Evolutionary conservation across 306 rosid species (phyloP).

Genomic region (Albizia julibrissin): DNA sequence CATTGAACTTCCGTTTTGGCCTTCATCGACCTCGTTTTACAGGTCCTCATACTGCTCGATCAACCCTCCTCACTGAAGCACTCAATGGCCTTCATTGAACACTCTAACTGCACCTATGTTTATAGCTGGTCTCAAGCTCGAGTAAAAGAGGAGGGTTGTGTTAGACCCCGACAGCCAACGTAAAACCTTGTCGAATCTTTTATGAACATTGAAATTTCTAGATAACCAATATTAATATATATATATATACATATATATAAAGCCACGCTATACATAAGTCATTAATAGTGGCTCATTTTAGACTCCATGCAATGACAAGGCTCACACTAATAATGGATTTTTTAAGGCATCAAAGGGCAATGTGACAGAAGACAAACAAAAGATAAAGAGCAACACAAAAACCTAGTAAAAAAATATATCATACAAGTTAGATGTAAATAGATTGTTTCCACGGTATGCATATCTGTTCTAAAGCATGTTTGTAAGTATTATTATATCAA

Average conservation of each 20-base stretch:
- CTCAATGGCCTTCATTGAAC: too few relatives aligned
- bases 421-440: background rate
- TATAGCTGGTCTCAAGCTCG: too few relatives aligned
- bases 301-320: background rate
- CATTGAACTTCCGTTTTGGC: too few relatives aligned
- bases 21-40: too few relatives aligned
- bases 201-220: constrained; percentile 1
- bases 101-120: too few relatives aligned
- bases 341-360: background rate
- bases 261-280: background rate
- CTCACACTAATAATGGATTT: too few relatives aligned
- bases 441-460: constrained; percentile 4
- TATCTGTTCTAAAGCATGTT: background rate
- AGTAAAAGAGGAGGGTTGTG: too few relatives aligned
- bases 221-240: background rate
- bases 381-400: background rate
- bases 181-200: too few relatives aligned
- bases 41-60: too few relatives aligned
- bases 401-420: background rate
- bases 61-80: too few relatives aligned
- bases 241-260: background rate
- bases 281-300: background rate
- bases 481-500: background rate
- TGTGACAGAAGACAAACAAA: background rate
- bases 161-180: too few relatives aligned